A percentile compares a stretch with the other conserved stretches of the same genome.
Evolutionary conservation across 495 filamentous ascomycete genomes (phyloP).

Genomic region (Parmelia sp.): DNA sequence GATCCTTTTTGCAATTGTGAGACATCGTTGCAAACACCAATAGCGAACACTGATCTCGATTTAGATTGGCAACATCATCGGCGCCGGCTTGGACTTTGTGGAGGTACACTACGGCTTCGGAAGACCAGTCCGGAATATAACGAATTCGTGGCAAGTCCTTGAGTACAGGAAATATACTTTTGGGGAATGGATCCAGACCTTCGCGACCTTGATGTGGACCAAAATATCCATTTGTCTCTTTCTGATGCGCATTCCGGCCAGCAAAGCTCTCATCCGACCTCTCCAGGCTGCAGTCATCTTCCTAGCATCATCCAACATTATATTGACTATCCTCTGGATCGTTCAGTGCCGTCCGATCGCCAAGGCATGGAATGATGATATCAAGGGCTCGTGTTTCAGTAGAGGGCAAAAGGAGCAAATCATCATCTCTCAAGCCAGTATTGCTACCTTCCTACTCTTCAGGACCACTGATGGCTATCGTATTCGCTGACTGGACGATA

Average conservation of each 20-base stretch:
- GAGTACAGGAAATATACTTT: slow-evolving; percentile 8
- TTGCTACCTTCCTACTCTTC: background rate
- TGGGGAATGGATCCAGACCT: slow-evolving; percentile 18
- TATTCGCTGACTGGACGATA: too few relatives aligned
- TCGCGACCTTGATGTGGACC: slow-evolving; percentile 18
- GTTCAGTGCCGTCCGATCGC: slow-evolving; percentile 9
- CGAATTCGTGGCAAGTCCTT: slow-evolving; percentile 8
- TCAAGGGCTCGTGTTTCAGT: slow-evolving; percentile 2
- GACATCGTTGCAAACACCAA: background rate
- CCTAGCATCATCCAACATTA: slow-evolving; percentile 3
- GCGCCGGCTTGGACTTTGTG: slow-evolving; percentile 6
- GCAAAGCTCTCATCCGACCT: slow-evolving; percentile 2
- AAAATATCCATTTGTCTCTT: slow-evolving; percentile 18
- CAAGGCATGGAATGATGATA: background rate
- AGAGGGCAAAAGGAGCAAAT: slow-evolving; percentile 13
- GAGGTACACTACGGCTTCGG: slow-evolving; percentile 16
- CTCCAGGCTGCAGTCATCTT: slow-evolving; percentile 2
- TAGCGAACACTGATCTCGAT: background rate
- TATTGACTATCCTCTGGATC: slow-evolving; percentile 9
- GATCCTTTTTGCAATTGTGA: slow-evolving; percentile 5
- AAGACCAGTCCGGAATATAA: slow-evolving; percentile 2
- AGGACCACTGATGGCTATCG: too few relatives aligned
- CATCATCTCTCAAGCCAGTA: slow-evolving; percentile 14
- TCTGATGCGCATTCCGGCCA: slow-evolving; percentile 7
- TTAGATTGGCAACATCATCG: slow-evolving; percentile 7